These are phyloP conservation scores for Mycena metata DNA, from an alignment of 768 basidiomycete species.

Conservation along the genomic window DNA sequence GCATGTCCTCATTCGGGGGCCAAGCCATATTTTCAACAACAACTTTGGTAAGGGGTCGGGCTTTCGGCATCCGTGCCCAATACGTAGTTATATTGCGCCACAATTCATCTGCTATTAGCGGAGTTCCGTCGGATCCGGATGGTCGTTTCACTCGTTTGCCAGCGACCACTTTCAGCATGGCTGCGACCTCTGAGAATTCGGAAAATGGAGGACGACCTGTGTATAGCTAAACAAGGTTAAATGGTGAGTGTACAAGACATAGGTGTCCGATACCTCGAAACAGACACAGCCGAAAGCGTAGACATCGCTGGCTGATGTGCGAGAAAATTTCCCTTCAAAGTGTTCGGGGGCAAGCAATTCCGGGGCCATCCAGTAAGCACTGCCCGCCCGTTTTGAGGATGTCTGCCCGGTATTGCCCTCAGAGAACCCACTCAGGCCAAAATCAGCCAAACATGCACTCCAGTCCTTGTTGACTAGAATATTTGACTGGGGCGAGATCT, in stretches of 20 bases:
- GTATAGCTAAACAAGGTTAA: not conserved
- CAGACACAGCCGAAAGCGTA: slow-evolving; percentile 1
- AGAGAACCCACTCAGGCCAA: no score
- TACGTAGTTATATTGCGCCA: not conserved
- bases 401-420: no score
- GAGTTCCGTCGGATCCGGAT: not conserved
- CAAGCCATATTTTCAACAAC: no score
- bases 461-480: no score
- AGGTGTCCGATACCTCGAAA: not conserved
- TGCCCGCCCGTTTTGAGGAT: no score
- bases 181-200: not conserved
- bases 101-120: not conserved
- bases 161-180: not conserved
- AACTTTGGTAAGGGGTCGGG: no score
- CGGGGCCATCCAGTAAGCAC: no score
- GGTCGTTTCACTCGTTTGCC: not conserved
- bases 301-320: not conserved
- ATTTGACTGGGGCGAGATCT: no score
- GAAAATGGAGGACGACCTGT: not conserved
- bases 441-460: no score
- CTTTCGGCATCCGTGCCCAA: no score
- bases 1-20: no score
- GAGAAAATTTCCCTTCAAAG: not conserved
- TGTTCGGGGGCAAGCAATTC: not conserved
- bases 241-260: not conserved